Percentiles rank a stretch among this genome's conserved stretches.
phyloP scores from a whole-genome alignment of 495 filamentous ascomycete genomes.

The Chlorociboria aeruginascens region DNA sequence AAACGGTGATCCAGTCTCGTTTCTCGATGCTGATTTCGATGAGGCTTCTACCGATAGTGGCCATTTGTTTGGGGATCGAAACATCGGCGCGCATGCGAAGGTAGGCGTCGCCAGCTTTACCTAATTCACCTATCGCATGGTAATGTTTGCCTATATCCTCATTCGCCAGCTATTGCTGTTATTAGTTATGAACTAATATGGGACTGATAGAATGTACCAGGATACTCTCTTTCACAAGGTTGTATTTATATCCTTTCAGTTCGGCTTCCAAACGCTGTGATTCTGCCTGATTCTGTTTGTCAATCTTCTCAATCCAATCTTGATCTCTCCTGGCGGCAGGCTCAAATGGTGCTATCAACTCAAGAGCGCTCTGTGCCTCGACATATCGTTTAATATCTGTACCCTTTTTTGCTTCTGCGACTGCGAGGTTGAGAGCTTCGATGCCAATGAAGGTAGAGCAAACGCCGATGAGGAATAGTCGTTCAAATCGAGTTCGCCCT shows the following conservation, averaged over 20 bases:
- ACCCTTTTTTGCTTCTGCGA: constrained; percentile 65
- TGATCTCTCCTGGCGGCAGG: constrained; percentile 52
- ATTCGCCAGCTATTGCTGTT: constrained; percentile 50
- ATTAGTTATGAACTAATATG: background rate
- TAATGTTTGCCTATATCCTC: constrained; percentile 63
- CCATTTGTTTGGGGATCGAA: constrained; percentile 55
- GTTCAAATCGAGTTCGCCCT: constrained; percentile 50
- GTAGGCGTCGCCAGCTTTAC: constrained; percentile 53
- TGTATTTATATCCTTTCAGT: constrained; percentile 91
- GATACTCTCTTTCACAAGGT: constrained; percentile 95
- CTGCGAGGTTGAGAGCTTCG: constrained; percentile 71
- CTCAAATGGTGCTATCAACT: constrained; percentile 51
- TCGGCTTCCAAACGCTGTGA: constrained; percentile 67
- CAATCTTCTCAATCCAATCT: constrained; percentile 54
- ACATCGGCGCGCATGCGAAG: constrained; percentile 65
- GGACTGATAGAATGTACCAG: constrained; percentile 41
- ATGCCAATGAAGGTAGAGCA: constrained; percentile 62
- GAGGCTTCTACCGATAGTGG: constrained; percentile 57
- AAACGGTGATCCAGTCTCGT: constrained; percentile 50
- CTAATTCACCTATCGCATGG: constrained; percentile 50
- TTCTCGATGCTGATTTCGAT: constrained; percentile 58
- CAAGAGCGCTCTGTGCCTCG: constrained; percentile 51
- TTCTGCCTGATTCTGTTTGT: constrained; percentile 50
- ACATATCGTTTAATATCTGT: constrained; percentile 63
- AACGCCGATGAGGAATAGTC: constrained; percentile 68